A percentile compares a stretch with the other conserved stretches of the same genome.
Conservation (phyloP, 108 stramenopile species). For the Nitzschia sp. region DNA sequence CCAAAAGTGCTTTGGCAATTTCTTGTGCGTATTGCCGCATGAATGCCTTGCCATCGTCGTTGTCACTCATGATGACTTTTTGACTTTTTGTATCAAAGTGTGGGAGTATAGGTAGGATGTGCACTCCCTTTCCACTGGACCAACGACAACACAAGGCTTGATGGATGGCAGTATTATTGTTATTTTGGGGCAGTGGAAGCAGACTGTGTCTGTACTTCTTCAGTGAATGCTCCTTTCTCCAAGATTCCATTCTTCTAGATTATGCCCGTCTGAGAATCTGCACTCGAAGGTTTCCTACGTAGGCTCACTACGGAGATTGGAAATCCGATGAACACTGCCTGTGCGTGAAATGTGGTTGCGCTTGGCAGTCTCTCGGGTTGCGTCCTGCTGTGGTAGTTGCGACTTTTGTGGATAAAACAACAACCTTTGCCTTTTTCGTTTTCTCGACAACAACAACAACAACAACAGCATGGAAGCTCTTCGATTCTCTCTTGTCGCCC, state of each 20-base stretch:
- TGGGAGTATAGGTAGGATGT: no score
- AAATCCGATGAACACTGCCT: no score
- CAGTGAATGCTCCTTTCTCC: neutral
- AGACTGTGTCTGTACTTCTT: neutral
- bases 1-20: constrained; percentile 31
- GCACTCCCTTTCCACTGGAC: no score
- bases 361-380: no score
- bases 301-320: no score
- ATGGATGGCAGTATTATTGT: no score
- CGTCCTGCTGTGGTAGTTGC: no score
- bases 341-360: no score
- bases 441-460: constrained; percentile 2
- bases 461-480: constrained; percentile 22
- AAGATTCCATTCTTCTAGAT: neutral
- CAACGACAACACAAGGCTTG: no score
- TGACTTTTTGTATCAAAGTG: no score
- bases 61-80: neutral
- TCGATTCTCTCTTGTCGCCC: constrained; percentile 25
- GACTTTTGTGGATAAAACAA: neutral
- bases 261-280: no score
- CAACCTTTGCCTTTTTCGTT: neutral
- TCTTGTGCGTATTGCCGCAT: constrained; percentile 30
- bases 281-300: no score
- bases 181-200: neutral
- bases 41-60: constrained; percentile 23